phyloP scores from a whole-genome alignment of 2,329 filamentous ascomycete species.

The Fusarium sp. region DNA sequence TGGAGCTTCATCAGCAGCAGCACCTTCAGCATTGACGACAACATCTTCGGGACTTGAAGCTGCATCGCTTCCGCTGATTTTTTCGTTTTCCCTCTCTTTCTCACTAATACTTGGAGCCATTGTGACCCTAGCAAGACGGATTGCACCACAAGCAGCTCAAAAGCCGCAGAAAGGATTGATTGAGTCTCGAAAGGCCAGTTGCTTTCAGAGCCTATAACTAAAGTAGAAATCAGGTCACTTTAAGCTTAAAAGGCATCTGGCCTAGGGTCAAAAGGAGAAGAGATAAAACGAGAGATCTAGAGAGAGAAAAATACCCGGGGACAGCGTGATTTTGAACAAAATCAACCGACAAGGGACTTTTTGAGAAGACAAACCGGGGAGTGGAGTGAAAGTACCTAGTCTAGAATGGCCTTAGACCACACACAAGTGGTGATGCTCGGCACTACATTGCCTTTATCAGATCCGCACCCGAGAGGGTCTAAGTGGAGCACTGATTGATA shows the following conservation, averaged over 20 bases:
- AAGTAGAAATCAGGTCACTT: slow-evolving; percentile 1
- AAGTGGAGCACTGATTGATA: slow-evolving; percentile 37
- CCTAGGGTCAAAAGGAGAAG: neutral
- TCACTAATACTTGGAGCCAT: slow-evolving; percentile 30
- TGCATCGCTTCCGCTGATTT: slow-evolving; percentile 5
- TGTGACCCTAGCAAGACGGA: neutral
- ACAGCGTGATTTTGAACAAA: slow-evolving; percentile 27
- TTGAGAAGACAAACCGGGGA: slow-evolving; percentile 14
- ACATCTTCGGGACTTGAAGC: slow-evolving; percentile 23
- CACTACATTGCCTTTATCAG: slow-evolving; percentile 38
- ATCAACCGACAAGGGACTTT: slow-evolving; percentile 17
- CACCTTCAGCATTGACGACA: slow-evolving; percentile 10
- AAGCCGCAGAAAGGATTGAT: neutral
- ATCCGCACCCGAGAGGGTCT: slow-evolving; percentile 24
- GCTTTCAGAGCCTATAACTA: slow-evolving; percentile 7
- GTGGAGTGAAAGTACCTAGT: slow-evolving; percentile 28
- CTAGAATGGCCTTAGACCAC: slow-evolving; percentile 14
- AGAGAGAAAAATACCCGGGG: slow-evolving; percentile 1
- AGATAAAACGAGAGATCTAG: neutral
- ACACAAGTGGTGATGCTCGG: slow-evolving; percentile 36
- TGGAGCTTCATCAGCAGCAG: slow-evolving; percentile 5
- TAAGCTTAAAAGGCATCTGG: slow-evolving; percentile 10
- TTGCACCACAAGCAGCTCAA: neutral
- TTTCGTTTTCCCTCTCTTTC: slow-evolving; percentile 33
- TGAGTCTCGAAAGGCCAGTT: neutral